phyloP scores from a whole-genome alignment of 306 rosid species.

The Cicer judaicum region DNA sequence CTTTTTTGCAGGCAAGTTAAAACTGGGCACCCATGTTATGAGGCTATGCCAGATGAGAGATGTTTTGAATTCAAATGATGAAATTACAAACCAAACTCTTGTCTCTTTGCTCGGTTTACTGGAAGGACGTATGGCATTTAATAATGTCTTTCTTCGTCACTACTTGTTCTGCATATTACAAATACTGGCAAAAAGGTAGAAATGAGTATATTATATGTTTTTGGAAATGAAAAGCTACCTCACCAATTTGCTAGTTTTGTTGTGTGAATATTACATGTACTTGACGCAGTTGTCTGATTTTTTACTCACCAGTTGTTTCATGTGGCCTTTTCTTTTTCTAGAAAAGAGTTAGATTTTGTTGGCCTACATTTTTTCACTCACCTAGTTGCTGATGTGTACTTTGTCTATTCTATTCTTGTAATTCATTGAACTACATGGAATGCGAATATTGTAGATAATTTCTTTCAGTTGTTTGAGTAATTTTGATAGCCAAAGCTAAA shows the following conservation, averaged over 20 bases:
- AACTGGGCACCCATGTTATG: conserved; percentile 80
- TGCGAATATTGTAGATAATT: conserved; percentile 4
- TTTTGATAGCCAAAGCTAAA: neutral
- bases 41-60: conserved; percentile 75
- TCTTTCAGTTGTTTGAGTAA: conserved; percentile 30
- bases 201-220: conserved; percentile 15
- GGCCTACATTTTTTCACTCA: neutral
- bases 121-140: conserved; percentile 79
- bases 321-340: neutral
- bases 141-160: conserved; percentile 85
- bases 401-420: conserved; percentile 22
- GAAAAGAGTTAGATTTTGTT: conserved; percentile 3
- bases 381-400: neutral
- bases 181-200: conserved; percentile 86
- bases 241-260: conserved; percentile 1
- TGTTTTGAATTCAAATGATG: conserved; percentile 57
- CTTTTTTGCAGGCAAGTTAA: conserved; percentile 84
- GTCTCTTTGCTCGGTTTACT: conserved; percentile 72
- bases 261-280: conserved; percentile 1
- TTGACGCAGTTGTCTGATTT: conserved; percentile 14
- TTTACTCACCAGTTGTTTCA: neutral
- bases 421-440: conserved; percentile 23
- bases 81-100: conserved; percentile 64
- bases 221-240: conserved; percentile 18
- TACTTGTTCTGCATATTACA: conserved; percentile 88